Evolutionary conservation across 805 yeast genomes (phyloP), one percentile per base, ranked within the genome.

Genomic region (Pichia gijzeniarum): DNA sequence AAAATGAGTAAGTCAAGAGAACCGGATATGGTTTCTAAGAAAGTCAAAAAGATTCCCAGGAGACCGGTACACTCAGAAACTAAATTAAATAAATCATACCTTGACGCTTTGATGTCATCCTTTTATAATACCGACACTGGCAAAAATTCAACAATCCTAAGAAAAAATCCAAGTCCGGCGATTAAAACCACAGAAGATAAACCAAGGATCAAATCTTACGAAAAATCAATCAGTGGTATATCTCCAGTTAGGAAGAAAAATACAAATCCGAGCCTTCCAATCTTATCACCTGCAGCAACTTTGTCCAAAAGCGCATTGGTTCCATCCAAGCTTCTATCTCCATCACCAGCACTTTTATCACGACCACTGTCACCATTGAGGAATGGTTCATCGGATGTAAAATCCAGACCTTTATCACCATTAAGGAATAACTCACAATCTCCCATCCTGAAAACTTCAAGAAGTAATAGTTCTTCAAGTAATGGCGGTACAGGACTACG

Each of bases 1-100:
- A 54, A 58, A 35, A 55, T 64, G 62, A 56, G 48, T 42, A 63
- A 63, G 50, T 60, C 67, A 3, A 49, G 69, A 34, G 62, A 61
- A 31, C 62, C 63, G 3, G 50, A 36, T 6, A 18, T 16, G 22
- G n/a, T 47, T 2, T 31, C 40, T 5, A 13, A 32, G 4, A 44
- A 34, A 37, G 33, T 44, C 9, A 25, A 37, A 13, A 43, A 43
- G 20, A 10, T 30, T 10, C 18, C 18, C 14, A 37, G 19, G n/a
- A 16, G 14, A 28, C 22, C 7, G 16, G 16, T n/a, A 27, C 3
- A 9, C 13, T 30, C 16, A 14, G 16, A 30, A 27, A 18, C 33
- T 13, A 7, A 20, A 5, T 12, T 6, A 12, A 12, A 9, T 2
- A 25, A 13, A 22, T 27, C 44, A 4, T 41, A 41, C 21, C 18